Evolutionary conservation across 331 rosid genomes (phyloP), one percentile per base, ranked within the genome.

Genomic region (Prunus yedoensis): DNA sequence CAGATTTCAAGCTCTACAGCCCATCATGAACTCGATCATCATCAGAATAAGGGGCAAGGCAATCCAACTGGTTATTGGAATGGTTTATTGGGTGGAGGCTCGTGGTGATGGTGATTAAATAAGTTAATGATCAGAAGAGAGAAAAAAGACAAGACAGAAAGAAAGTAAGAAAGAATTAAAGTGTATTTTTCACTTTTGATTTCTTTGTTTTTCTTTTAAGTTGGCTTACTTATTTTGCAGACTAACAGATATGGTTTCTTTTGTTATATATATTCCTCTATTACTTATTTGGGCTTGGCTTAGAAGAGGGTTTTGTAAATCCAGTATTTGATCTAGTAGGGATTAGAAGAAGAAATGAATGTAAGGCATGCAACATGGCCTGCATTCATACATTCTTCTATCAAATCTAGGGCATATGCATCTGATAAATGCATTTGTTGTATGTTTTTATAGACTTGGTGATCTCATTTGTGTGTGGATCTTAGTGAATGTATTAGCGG

Each of bases 21-120:
- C 4, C 77, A 74, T 46, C 77, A 71, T 50, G 70, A 10, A 10
- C 70, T 74, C 68, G 76, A 66, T 28, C 68, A 32, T 60, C 68
- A 63, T 30, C 88, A 89, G 78, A 84, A 76, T 53, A 88, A 91
- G 41, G 90, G 86, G 60, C 93, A 91, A 71, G 92, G 88, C 10
- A 86, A 83, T 71, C 80, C 97, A 70, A 56, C 82, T 79, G 99
- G 97, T 71, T 95, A 90, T 83, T 95, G 99, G 99, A 87, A 56
- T 76, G 96, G 96, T 4, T 83, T 95, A 82, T 83, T 90, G 53
- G 93, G 94, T 70, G 96, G 89, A 81, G 98, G 97, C 41, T 86
- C 97, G 70, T 95, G 97, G 97, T 90, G 78, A 86, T 10, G 58
- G 17, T 63, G 46, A 63, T 35, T 32, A 63, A 30, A 32, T 10